A percentile compares a stretch with the other conserved stretches of the same genome.
Evolutionary conservation across 495 filamentous ascomycete species (phyloP).

Genomic region (Penicillium silybi): DNA sequence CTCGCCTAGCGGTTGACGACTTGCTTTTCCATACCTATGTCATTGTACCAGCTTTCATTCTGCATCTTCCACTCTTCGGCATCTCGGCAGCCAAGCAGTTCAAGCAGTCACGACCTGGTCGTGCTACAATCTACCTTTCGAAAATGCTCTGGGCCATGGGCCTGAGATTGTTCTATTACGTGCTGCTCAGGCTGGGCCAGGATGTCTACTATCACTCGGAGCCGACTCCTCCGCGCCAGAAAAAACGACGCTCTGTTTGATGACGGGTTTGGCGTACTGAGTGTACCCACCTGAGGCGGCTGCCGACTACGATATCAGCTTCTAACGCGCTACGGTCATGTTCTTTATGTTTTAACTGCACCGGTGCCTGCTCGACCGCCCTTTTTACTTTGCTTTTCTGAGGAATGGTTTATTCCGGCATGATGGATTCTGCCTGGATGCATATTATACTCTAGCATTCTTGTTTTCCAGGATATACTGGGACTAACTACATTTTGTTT

Average conservation of each 20-base stretch:
- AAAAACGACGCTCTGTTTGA: neutral
- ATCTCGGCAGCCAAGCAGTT: slow-evolving; percentile 2
- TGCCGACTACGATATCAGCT: neutral
- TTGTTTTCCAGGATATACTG: neutral
- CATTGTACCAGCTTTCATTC: slow-evolving; percentile 11
- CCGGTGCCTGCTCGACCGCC: too few relatives aligned
- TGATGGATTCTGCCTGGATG: neutral
- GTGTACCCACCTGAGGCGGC: neutral
- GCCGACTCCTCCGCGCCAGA: neutral
- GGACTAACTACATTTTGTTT: neutral
- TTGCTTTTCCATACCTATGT: slow-evolving; percentile 13
- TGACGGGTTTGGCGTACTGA: neutral
- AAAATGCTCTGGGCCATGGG: slow-evolving; percentile 5
- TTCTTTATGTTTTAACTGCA: neutral
- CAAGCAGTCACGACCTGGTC: slow-evolving; percentile 4
- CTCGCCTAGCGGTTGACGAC: slow-evolving; percentile 1
- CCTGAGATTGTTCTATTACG: neutral
- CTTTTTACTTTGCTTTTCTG: neutral
- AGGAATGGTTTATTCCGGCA: neutral
- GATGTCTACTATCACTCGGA: neutral
- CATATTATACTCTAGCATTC: neutral
- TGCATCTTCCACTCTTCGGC: slow-evolving; percentile 2
- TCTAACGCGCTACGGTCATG: neutral
- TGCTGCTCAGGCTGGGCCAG: neutral
- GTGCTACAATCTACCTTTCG: slow-evolving; percentile 1